These are phyloP conservation scores for Fusarium albidum DNA, from an alignment of 2,329 filamentous ascomycete genomes.

Conservation along the genomic window DNA sequence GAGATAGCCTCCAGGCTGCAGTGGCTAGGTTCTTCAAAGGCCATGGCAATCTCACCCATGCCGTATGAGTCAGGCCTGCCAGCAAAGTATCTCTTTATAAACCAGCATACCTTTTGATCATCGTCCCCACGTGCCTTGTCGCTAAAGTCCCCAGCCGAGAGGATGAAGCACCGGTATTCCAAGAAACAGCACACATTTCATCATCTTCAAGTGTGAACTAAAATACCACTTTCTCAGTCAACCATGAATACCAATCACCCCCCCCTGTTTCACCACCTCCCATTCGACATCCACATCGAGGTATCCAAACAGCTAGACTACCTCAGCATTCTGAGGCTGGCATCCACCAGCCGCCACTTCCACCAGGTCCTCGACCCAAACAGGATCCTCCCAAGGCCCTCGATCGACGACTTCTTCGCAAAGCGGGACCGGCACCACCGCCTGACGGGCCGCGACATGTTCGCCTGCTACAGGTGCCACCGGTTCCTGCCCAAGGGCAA, in stretches of 20 bases:
- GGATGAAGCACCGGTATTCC: too few relatives aligned
- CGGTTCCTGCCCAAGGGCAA: slow-evolving; percentile 21
- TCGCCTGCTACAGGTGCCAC: slow-evolving; percentile 28
- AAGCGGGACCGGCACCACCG: slow-evolving; percentile 5
- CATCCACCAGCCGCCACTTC: slow-evolving; percentile 23
- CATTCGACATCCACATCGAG: slow-evolving; percentile 30
- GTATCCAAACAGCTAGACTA: slow-evolving; percentile 19
- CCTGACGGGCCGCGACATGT: slow-evolving; percentile 1
- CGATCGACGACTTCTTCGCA: slow-evolving; percentile 4
- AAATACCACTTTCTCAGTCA: background rate
- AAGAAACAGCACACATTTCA: too few relatives aligned
- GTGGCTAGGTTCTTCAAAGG: background rate
- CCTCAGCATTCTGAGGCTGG: slow-evolving; percentile 10
- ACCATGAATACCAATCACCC: slow-evolving; percentile 9
- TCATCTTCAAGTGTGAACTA: background rate
- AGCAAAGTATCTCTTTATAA: background rate
- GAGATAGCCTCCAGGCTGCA: slow-evolving; percentile 14
- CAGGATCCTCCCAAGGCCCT: background rate
- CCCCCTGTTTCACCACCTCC: slow-evolving; percentile 15
- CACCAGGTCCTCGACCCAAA: slow-evolving; percentile 10
- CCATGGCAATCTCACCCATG: slow-evolving; percentile 2
- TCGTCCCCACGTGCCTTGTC: too few relatives aligned
- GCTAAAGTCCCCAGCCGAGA: too few relatives aligned
- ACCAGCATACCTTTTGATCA: background rate
- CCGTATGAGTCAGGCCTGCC: slow-evolving; percentile 17